Evolutionary conservation across 306 rosid genomes (phyloP).

Genomic region (Prinsepia uniflora): DNA sequence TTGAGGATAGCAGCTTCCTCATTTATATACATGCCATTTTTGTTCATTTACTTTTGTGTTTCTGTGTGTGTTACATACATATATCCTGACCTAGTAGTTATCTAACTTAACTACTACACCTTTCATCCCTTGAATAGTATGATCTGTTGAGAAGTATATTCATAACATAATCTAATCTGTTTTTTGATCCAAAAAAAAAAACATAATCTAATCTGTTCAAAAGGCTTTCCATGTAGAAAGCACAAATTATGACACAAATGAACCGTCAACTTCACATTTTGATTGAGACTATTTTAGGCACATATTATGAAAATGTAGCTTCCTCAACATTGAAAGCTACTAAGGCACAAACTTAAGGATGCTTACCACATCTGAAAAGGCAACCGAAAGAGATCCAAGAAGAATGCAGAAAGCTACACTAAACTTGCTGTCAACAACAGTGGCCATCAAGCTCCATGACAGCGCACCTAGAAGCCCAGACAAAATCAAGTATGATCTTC

Average conservation of each 20-base stretch:
- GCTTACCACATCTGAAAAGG: conserved; percentile 99
- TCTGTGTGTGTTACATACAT: neutral
- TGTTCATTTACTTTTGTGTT: neutral
- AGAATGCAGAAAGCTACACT: conserved; percentile 83
- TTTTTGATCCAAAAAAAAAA: too few species aligned
- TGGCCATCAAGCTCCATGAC: conserved; percentile 93
- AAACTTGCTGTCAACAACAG: conserved; percentile 72
- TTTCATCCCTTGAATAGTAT: neutral
- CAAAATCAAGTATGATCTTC: conserved; percentile 87
- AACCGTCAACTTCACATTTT: neutral
- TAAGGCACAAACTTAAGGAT: conserved; percentile 16
- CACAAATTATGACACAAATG: neutral
- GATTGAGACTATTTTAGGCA: neutral
- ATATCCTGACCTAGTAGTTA: neutral
- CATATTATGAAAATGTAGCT: conserved; percentile 2
- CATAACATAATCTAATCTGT: neutral
- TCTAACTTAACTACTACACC: neutral
- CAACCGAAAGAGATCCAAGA: conserved; percentile 94
- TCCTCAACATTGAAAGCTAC: neutral
- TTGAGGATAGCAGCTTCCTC: neutral
- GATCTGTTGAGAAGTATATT: neutral
- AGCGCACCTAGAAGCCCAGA: conserved; percentile 98
- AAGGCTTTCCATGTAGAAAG: neutral
- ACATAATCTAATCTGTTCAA: neutral
- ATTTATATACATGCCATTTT: neutral